Evolutionary conservation across 2,329 filamentous ascomycete species (phyloP).

Genomic region (Trichophyton simii): DNA sequence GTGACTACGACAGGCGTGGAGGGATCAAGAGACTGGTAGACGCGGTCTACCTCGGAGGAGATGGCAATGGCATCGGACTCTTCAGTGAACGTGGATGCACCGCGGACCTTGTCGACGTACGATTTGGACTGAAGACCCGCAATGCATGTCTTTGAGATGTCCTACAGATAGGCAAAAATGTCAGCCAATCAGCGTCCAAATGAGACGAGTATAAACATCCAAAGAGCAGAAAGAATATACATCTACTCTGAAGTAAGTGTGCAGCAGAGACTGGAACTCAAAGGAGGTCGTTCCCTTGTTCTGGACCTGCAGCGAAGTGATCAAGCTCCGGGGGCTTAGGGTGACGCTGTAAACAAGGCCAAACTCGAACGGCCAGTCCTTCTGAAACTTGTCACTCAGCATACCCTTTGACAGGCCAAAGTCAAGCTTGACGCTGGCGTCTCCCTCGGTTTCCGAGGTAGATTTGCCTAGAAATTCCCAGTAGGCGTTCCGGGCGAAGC

Average conservation of each 20-base stretch:
- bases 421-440: slow-evolving; percentile 78
- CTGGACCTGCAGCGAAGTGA: slow-evolving; percentile 72
- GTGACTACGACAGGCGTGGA: slow-evolving; percentile 30
- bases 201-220: neutral
- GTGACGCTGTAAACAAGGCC: slow-evolving; percentile 88
- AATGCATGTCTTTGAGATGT: slow-evolving; percentile 62
- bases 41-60: slow-evolving; percentile 68
- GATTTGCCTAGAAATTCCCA: slow-evolving; percentile 95
- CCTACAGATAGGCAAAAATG: slow-evolving; percentile 37
- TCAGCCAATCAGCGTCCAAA: neutral
- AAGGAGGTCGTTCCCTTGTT: slow-evolving; percentile 75
- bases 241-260: slow-evolving; percentile 74
- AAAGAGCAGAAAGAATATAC: slow-evolving; percentile 39
- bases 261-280: slow-evolving; percentile 82
- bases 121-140: slow-evolving; percentile 61
- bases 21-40: slow-evolving; percentile 60
- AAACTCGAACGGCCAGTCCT: slow-evolving; percentile 76
- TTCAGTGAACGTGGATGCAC: slow-evolving; percentile 51
- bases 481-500: slow-evolving; percentile 31
- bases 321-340: slow-evolving; percentile 58
- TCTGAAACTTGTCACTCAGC: slow-evolving; percentile 54
- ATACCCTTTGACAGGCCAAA: slow-evolving; percentile 73
- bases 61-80: slow-evolving; percentile 55
- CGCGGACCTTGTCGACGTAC: slow-evolving; percentile 74
- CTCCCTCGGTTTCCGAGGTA: slow-evolving; percentile 49